Conservation (phyloP, 225 moss, liverwort and hornwort species). For the Pleurozium schreberi region DNA sequence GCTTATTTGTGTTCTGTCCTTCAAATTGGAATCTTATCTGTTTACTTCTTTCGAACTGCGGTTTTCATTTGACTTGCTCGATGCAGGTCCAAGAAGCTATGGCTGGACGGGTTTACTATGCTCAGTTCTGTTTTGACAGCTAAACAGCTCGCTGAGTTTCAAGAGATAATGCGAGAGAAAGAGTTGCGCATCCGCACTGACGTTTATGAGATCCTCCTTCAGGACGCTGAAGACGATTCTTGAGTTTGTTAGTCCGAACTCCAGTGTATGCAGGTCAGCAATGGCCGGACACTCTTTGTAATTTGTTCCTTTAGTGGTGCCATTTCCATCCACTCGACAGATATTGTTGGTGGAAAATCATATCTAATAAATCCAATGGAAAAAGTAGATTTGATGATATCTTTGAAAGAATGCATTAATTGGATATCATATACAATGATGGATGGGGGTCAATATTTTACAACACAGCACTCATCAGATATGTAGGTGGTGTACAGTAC, state of each 20-base stretch:
- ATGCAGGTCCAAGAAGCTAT: conserved; percentile 77
- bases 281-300: background rate
- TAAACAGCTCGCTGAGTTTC: conserved; percentile 89
- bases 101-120: conserved; percentile 90
- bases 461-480: background rate
- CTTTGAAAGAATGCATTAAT: background rate
- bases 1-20: background rate
- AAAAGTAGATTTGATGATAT: background rate
- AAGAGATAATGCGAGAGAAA: conserved; percentile 93
- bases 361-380: background rate
- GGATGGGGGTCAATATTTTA: background rate
- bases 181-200: conserved; percentile 79
- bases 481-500: background rate
- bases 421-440: background rate
- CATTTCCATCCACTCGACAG: background rate
- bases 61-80: background rate
- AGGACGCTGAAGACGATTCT: conserved; percentile 44
- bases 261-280: background rate
- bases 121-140: conserved; percentile 65
- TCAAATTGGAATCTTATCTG: background rate
- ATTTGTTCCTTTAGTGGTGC: background rate
- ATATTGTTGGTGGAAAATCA: background rate
- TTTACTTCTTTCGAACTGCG: background rate
- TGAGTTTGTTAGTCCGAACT: background rate
- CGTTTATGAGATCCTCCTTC: conserved; percentile 89